A percentile compares a stretch with the other conserved stretches of the same genome.
phyloP scores from a whole-genome alignment of 2,329 filamentous ascomycete species.

The Neonectria punicea region DNA sequence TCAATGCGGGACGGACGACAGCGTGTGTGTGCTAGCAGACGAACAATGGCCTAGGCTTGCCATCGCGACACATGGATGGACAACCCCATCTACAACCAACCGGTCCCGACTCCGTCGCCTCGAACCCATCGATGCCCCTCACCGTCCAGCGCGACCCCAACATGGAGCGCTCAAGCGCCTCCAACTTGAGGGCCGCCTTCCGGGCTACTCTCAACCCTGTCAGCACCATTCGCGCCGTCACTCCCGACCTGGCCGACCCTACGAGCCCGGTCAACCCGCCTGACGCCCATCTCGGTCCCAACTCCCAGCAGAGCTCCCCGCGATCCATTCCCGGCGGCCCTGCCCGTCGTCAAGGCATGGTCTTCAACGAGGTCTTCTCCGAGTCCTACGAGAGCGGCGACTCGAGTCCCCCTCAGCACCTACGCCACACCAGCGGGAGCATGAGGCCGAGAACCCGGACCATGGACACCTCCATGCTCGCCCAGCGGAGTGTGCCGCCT shows the following conservation, averaged over 20 bases:
- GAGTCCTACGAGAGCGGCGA: constrained; percentile 60
- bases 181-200: constrained; percentile 50
- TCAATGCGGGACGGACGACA: constrained; percentile 48
- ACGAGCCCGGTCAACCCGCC: constrained; percentile 36
- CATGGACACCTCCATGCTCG: constrained; percentile 65
- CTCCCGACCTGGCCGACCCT: constrained; percentile 65
- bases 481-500: constrained; percentile 52
- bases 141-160: constrained; percentile 43
- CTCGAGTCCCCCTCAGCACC: constrained; percentile 52
- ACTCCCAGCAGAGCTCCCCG: constrained; percentile 49
- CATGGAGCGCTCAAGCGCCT: constrained; percentile 50
- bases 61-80: constrained; percentile 59
- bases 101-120: constrained; percentile 49
- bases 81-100: constrained; percentile 50
- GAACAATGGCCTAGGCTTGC: constrained; percentile 58
- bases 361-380: constrained; percentile 67
- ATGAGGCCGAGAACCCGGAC: constrained; percentile 67
- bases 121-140: constrained; percentile 47
- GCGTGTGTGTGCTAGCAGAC: constrained; percentile 52
- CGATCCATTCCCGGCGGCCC: constrained; percentile 48
- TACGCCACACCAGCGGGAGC: constrained; percentile 47
- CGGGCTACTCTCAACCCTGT: constrained; percentile 46
- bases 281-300: constrained; percentile 39
- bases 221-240: constrained; percentile 71
- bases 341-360: constrained; percentile 65